Conservation (phyloP, 2,329 filamentous ascomycete genomes). For the Aspergillus fischeri region DNA sequence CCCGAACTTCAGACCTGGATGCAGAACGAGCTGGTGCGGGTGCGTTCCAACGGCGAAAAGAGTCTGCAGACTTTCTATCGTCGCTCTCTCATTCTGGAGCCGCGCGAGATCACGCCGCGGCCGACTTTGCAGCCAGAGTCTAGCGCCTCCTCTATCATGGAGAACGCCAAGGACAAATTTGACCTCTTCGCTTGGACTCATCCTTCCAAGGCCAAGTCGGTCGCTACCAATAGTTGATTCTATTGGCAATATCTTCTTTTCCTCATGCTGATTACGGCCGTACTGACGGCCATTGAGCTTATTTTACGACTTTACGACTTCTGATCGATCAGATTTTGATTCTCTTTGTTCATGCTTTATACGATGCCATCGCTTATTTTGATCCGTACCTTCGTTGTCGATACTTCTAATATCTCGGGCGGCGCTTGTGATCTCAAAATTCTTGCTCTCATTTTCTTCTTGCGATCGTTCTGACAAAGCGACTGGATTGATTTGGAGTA, state of each 20-base stretch:
- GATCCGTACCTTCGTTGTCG: constrained; percentile 5
- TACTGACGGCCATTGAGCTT: not conserved
- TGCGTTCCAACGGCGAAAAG: constrained; percentile 61
- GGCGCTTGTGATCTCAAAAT: constrained; percentile 5
- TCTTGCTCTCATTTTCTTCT: not conserved
- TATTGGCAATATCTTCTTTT: not conserved
- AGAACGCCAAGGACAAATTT: constrained; percentile 48
- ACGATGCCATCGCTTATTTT: constrained; percentile 11
- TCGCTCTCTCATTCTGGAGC: constrained; percentile 79
- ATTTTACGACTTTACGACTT: not conserved
- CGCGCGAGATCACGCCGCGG: constrained; percentile 40
- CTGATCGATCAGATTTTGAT: not conserved
- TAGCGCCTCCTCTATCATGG: constrained; percentile 30
- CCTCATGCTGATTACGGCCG: not conserved
- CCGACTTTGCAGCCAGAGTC: constrained; percentile 23
- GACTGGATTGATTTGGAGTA: constrained; percentile 1
- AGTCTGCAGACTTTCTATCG: constrained; percentile 69
- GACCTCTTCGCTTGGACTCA: constrained; percentile 52
- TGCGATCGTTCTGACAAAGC: constrained; percentile 2
- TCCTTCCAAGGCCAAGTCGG: constrained; percentile 39
- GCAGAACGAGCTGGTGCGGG: constrained; percentile 71
- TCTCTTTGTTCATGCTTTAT: constrained; percentile 12
- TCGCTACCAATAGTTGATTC: constrained; percentile 31
- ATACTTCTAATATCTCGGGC: constrained; percentile 8
- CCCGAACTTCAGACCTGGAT: constrained; percentile 93